Conservation (phyloP, 345 rosid genomes). For the Hypericum perforatum region DNA sequence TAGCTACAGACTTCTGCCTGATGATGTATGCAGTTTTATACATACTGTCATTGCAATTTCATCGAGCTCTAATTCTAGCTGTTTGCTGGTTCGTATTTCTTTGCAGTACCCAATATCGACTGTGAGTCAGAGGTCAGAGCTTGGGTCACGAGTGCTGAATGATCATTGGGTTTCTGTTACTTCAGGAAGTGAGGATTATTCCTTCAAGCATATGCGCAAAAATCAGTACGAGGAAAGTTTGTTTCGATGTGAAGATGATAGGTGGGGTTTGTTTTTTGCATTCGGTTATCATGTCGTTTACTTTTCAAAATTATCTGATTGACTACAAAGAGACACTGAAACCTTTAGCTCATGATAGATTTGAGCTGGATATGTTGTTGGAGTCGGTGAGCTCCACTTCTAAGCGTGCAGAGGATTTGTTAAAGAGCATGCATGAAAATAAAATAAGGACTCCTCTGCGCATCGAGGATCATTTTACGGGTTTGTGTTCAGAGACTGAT, state of each 20-base stretch:
- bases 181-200: slow-evolving; percentile 94
- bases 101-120: slow-evolving; percentile 77
- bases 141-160: slow-evolving; percentile 79
- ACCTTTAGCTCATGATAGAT: slow-evolving; percentile 32
- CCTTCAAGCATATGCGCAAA: slow-evolving; percentile 94
- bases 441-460: slow-evolving; percentile 43
- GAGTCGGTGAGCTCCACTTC: slow-evolving; percentile 86
- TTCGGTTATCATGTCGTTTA: too few relatives aligned
- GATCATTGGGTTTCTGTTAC: slow-evolving; percentile 97
- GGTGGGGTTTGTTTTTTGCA: slow-evolving; percentile 30
- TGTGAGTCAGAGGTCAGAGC: slow-evolving; percentile 73
- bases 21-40: slow-evolving; percentile 45
- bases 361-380: slow-evolving; percentile 96
- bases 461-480: slow-evolving; percentile 66
- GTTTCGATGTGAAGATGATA: slow-evolving; percentile 96
- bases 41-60: background rate
- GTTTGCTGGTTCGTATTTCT: slow-evolving; percentile 12
- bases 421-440: slow-evolving; percentile 58
- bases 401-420: slow-evolving; percentile 68
- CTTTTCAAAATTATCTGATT: too few relatives aligned
- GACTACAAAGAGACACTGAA: too few relatives aligned
- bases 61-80: slow-evolving; percentile 8
- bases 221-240: slow-evolving; percentile 94
- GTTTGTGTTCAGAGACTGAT: slow-evolving; percentile 34
- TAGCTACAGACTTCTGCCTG: slow-evolving; percentile 89